Base-by-base conservation (phyloP, 768 basidiomycete genomes). In the Boletus fagicola region DNA sequence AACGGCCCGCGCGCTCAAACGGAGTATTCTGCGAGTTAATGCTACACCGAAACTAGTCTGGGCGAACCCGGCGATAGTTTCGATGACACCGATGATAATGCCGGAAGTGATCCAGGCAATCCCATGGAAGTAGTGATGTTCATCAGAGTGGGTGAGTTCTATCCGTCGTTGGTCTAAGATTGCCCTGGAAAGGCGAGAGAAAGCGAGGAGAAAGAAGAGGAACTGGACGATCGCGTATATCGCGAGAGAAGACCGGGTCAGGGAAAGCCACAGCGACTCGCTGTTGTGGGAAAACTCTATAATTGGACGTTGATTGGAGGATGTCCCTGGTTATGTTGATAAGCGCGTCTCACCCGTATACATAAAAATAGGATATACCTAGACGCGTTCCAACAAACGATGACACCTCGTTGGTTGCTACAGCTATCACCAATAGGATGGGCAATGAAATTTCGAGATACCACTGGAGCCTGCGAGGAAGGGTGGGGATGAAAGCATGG, bases 101-200 rank as follows among this genome's bases (percentile, higher is more conserved):
- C 82, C 87, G 0, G 65, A 73, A n/a, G 79, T 73, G 45, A 90
- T 76, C 88, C 88, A 92, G 18, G 76, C 82, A 11, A 82, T 79
- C 11, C 90, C 90, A 56, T 77, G 80, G 61, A 85, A 74, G 20
- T 82, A 69, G 24, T 75, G 69, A n/a, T 59, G 60, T 66, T 84
- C 80, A 56, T 81, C 78, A 45, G 74, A 73, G 12, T 72, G 71
- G 8, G 75, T 65, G 1, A 70, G 68, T 57, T 87, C 83, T 50
- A 86, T 81, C 8, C 72, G 72, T 18, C 80, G 80, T 65, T 83
- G 81, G 51, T 80, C 74, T 11, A 82, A 38, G 48, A 85, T 64
- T 26, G 79, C 81, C 28, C 68, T 77, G 33, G 77, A 65, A 28
- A 91, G 74, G 24, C 86, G 84, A 62, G 79, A 79, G 69, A 85